Conservation (phyloP, 495 filamentous ascomycete species). For the Collariella sp. region DNA sequence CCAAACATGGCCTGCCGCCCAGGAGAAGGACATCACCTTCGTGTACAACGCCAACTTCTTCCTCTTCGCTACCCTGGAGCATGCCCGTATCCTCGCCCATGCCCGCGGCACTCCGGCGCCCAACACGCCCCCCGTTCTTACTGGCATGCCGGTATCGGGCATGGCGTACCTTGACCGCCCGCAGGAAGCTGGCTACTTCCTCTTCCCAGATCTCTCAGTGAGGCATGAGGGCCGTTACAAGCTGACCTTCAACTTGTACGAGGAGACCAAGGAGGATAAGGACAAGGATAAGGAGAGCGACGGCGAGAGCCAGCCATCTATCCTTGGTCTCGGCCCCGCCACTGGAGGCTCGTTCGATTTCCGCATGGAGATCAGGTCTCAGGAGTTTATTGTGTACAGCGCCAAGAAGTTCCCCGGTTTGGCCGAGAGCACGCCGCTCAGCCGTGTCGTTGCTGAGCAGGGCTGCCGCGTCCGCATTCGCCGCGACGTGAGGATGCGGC, state of each 20-base stretch:
- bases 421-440: conserved; percentile 80
- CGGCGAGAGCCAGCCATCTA: conserved; percentile 14
- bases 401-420: conserved; percentile 98
- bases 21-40: conserved; percentile 80
- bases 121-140: conserved; percentile 74
- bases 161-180: conserved; percentile 96
- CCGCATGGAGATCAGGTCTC: conserved; percentile 82
- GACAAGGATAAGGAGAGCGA: conserved; percentile 42
- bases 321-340: conserved; percentile 12
- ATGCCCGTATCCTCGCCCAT: conserved; percentile 77
- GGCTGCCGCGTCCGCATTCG: conserved; percentile 95
- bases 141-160: conserved; percentile 90
- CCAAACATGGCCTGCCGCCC: conserved; percentile 45
- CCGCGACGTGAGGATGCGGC: conserved; percentile 94
- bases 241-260: conserved; percentile 84
- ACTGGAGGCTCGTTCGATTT: conserved; percentile 32
- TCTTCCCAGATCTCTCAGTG: conserved; percentile 95
- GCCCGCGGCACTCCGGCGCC: conserved; percentile 59
- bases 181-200: conserved; percentile 85
- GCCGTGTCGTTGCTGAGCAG: conserved; percentile 88
- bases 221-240: conserved; percentile 90
- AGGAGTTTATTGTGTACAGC: conserved; percentile 82
- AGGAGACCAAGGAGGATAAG: conserved; percentile 70
- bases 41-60: conserved; percentile 96
- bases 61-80: conserved; percentile 85